Percentiles rank a stretch among this genome's conserved stretches.
Conservation (phyloP, 2,329 filamentous ascomycete species). For the Fusarium sterilihyphosum region DNA sequence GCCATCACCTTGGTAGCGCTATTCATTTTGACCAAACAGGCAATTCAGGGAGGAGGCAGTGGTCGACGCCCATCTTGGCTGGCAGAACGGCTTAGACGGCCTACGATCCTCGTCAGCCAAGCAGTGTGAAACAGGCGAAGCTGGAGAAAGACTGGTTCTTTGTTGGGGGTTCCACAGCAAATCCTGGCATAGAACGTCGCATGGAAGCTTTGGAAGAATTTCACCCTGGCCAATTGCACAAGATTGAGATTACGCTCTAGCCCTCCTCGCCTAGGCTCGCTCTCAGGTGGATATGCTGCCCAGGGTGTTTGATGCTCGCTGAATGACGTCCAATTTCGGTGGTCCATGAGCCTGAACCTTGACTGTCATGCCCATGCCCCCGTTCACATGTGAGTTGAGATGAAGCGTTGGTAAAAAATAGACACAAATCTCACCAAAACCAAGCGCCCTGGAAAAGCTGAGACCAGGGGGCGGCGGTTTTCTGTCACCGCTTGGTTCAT, state of each 20-base stretch:
- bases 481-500: slow-evolving; percentile 25
- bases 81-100: slow-evolving; percentile 26
- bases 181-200: slow-evolving; percentile 36
- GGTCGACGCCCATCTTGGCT: background rate
- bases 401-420: slow-evolving; percentile 7
- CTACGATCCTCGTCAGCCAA: slow-evolving; percentile 27
- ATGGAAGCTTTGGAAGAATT: slow-evolving; percentile 43
- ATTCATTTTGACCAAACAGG: slow-evolving; percentile 7
- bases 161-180: slow-evolving; percentile 33
- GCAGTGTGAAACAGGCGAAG: slow-evolving; percentile 19
- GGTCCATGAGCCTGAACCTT: slow-evolving; percentile 31
- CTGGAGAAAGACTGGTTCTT: slow-evolving; percentile 25
- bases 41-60: slow-evolving; percentile 9
- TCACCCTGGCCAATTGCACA: slow-evolving; percentile 3
- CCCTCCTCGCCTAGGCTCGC: slow-evolving; percentile 19
- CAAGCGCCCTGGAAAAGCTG: slow-evolving; percentile 18
- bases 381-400: slow-evolving; percentile 9
- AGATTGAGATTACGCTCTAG: slow-evolving; percentile 8
- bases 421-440: background rate
- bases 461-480: slow-evolving; percentile 29
- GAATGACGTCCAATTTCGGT: slow-evolving; percentile 45
- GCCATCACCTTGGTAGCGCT: slow-evolving; percentile 23
- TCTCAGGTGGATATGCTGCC: slow-evolving; percentile 31
- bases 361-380: slow-evolving; percentile 33
- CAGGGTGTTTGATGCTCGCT: slow-evolving; percentile 30